Conservation (phyloP, 768 basidiomycete genomes). For the Suillus lakei region DNA sequence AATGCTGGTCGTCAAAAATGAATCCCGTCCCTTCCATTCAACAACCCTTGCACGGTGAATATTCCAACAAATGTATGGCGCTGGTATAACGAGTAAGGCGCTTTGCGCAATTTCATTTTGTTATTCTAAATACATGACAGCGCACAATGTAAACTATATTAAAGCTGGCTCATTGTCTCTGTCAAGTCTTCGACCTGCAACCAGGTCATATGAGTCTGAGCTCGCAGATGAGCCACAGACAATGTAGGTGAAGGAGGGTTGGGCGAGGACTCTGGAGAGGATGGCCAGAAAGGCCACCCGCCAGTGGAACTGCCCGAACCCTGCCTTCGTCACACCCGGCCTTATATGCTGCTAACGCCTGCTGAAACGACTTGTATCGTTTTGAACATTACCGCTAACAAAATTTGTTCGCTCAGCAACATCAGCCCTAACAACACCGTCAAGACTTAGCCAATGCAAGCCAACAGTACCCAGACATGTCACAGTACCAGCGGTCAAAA, state of each 20-base stretch:
- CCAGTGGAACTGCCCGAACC: not conserved
- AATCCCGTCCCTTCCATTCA: no score
- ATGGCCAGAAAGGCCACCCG: not conserved
- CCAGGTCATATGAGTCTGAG: slow-evolving; percentile 2
- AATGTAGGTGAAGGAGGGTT: not conserved
- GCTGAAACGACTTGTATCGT: not conserved
- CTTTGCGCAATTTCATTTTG: no score
- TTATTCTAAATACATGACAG: not conserved
- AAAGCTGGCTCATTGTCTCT: not conserved
- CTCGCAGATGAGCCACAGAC: not conserved
- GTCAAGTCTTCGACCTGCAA: slow-evolving; percentile 4
- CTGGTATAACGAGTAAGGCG: no score
- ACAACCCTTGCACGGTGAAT: no score
- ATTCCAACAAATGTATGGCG: no score
- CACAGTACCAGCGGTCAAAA: not conserved
- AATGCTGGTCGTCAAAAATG: no score
- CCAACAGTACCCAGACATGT: not conserved
- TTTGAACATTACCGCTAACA: not conserved
- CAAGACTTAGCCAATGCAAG: not conserved
- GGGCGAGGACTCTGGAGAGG: not conserved
- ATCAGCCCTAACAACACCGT: not conserved
- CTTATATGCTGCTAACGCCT: not conserved
- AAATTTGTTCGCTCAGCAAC: not conserved
- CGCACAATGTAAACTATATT: not conserved
- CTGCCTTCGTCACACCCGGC: not conserved